Evolutionary conservation across 2,329 filamentous ascomycete species (phyloP).

Genomic region (Alternaria solani): DNA sequence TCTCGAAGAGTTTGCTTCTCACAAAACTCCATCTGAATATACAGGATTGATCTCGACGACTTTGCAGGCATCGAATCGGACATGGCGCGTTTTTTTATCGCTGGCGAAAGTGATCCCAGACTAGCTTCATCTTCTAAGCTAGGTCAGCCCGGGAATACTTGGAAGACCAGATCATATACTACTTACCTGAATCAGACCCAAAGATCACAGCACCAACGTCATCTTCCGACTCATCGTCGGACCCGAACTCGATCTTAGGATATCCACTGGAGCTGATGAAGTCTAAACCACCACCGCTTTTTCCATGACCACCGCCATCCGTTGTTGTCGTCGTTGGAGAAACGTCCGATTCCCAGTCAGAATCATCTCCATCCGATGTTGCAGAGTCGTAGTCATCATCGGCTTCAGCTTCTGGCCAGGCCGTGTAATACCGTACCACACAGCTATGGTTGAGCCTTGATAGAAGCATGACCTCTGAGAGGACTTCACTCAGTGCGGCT

Average conservation of each 20-base stretch:
- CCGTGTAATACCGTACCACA: constrained; percentile 90
- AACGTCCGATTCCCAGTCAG: constrained; percentile 34
- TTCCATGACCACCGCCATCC: constrained; percentile 65
- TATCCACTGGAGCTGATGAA: constrained; percentile 90
- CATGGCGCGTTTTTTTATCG: constrained; percentile 49
- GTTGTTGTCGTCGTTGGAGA: constrained; percentile 36
- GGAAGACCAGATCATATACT: not conserved
- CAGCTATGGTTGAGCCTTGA: constrained; percentile 92
- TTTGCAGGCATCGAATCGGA: constrained; percentile 59
- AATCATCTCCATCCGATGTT: constrained; percentile 39
- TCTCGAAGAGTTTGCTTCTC: constrained; percentile 92
- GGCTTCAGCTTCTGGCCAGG: constrained; percentile 81
- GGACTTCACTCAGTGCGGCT: constrained; percentile 76
- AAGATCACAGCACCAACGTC: constrained; percentile 47
- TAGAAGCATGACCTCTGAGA: constrained; percentile 86
- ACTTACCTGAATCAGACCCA: constrained; percentile 50
- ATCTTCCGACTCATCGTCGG: constrained; percentile 58
- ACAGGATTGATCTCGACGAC: constrained; percentile 76
- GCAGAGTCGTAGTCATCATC: constrained; percentile 43
- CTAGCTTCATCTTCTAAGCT: constrained; percentile 54
- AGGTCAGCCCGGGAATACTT: constrained; percentile 16
- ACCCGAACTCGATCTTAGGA: constrained; percentile 79
- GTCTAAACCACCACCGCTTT: constrained; percentile 80
- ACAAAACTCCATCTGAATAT: constrained; percentile 99
- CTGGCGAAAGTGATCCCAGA: constrained; percentile 45